A percentile compares a stretch with the other conserved stretches of the same genome.
Evolutionary conservation across 2,329 filamentous ascomycete species (phyloP).

Genomic region (Magnaporthales sp.): DNA sequence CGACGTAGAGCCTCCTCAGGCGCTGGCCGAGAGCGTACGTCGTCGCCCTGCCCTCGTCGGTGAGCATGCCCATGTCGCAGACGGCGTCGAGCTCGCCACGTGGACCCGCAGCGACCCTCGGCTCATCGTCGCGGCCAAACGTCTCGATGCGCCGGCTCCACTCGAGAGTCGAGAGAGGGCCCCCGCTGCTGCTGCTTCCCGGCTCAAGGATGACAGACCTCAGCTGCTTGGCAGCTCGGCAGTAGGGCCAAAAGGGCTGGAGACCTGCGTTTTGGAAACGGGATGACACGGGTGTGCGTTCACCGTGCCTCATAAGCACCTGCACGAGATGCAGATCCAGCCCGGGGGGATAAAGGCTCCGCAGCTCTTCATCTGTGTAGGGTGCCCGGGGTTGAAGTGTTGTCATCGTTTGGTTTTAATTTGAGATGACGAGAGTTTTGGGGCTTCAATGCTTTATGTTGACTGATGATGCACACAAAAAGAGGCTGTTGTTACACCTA

Average conservation of each 20-base stretch:
- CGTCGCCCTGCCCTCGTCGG: constrained; percentile 64
- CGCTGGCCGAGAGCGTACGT: constrained; percentile 61
- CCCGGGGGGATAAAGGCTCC: constrained; percentile 67
- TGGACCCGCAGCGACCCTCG: constrained; percentile 60
- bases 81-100: constrained; percentile 66
- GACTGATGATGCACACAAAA: neutral
- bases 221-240: constrained; percentile 65
- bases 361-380: constrained; percentile 75
- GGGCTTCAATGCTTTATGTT: neutral
- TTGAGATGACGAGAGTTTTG: too few species aligned
- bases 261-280: constrained; percentile 75
- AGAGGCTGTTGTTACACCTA: too few species aligned
- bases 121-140: constrained; percentile 61
- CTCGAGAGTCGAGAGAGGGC: constrained; percentile 36
- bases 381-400: constrained; percentile 64
- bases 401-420: constrained; percentile 51
- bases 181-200: constrained; percentile 17
- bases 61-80: constrained; percentile 72
- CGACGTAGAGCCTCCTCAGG: constrained; percentile 63
- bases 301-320: constrained; percentile 71
- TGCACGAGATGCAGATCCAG: constrained; percentile 86
- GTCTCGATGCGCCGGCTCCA: constrained; percentile 74
- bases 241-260: constrained; percentile 81
- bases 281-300: constrained; percentile 77
- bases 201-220: constrained; percentile 38